Evolutionary conservation across 2,329 filamentous ascomycete genomes (phyloP).

Genomic region (Hypoxylon sp.): DNA sequence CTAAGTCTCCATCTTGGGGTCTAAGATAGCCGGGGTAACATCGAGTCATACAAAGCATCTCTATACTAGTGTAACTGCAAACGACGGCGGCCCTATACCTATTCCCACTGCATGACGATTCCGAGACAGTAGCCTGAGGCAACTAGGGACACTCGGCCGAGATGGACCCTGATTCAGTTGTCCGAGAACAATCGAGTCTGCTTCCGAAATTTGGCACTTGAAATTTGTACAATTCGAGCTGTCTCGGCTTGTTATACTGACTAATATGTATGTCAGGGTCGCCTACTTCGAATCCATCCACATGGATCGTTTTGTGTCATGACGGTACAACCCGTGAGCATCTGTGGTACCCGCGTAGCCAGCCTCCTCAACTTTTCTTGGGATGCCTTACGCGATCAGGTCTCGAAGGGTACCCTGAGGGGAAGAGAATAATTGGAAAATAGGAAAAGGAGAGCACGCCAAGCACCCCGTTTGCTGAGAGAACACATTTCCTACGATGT

Average conservation of each 20-base stretch:
- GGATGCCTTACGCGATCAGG: background rate
- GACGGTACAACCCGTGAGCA: slow-evolving; percentile 3
- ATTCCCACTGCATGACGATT: background rate
- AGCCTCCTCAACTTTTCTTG: background rate
- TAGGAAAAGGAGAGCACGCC: background rate
- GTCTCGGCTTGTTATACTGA: background rate
- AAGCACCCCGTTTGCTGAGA: background rate
- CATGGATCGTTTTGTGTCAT: slow-evolving; percentile 2
- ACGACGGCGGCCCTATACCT: slow-evolving; percentile 7
- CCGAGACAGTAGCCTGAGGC: background rate
- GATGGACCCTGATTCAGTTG: background rate
- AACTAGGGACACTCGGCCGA: background rate
- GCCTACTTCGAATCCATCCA: background rate
- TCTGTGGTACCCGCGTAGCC: background rate
- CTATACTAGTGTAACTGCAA: background rate
- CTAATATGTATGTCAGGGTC: background rate
- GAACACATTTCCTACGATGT: background rate
- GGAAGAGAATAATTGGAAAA: background rate
- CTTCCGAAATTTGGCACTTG: background rate
- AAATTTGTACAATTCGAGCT: slow-evolving; percentile 3
- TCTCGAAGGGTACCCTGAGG: too few relatives aligned
- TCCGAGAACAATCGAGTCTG: background rate
- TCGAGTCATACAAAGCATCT: slow-evolving; percentile 6
- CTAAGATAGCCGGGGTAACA: background rate
- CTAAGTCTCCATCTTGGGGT: background rate